phyloP scores from a whole-genome alignment of 108 stramenopile species.

The Nitzschia palea region DNA sequence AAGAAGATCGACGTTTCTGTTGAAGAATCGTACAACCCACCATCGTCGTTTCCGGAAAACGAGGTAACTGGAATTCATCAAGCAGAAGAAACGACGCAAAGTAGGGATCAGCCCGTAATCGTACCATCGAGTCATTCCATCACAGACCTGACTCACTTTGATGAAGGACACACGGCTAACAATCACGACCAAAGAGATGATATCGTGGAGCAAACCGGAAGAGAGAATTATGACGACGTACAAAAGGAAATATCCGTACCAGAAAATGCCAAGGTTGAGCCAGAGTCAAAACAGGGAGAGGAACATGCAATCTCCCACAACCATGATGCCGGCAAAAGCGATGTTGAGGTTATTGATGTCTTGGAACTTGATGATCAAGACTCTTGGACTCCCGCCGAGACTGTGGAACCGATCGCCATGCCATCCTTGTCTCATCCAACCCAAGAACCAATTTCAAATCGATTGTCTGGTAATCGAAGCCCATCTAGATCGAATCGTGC shows the following conservation, averaged over 20 bases:
- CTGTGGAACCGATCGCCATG: background rate
- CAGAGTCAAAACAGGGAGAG: background rate
- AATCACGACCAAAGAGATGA: background rate
- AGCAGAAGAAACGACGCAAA: too few relatives aligned
- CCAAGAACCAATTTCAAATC: background rate
- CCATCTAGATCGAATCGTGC: background rate
- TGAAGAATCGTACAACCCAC: too few relatives aligned
- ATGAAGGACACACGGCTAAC: too few relatives aligned
- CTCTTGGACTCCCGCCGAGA: constrained; percentile 27
- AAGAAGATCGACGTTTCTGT: background rate
- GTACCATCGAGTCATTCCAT: background rate
- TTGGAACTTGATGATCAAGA: constrained; percentile 29
- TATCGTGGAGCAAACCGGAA: too few relatives aligned
- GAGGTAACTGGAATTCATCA: too few relatives aligned
- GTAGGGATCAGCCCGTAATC: too few relatives aligned
- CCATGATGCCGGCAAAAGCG: background rate
- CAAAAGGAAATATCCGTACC: background rate
- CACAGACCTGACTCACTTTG: constrained; percentile 11
- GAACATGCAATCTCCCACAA: constrained; percentile 4
- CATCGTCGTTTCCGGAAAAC: background rate
- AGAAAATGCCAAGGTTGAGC: background rate
- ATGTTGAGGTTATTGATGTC: constrained; percentile 30
- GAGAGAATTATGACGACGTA: too few relatives aligned
- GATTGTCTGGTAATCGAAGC: background rate
- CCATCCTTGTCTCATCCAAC: background rate